phyloP scores from a whole-genome alignment of 305 asterid species.

The Rubia balearica region DNA sequence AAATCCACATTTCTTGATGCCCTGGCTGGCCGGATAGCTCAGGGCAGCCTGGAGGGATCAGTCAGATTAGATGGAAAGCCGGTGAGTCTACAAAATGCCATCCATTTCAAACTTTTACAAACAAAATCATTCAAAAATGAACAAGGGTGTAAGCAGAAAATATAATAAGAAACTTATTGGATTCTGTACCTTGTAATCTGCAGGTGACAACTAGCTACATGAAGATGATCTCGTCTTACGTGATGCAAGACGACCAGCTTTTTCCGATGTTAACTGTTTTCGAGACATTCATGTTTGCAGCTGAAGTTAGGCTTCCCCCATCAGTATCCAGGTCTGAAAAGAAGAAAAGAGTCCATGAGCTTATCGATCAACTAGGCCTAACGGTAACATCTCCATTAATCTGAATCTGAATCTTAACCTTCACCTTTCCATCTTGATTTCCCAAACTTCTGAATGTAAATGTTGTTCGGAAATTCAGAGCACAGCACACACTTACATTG shows the following conservation, averaged over 20 bases:
- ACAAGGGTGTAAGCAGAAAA: background rate
- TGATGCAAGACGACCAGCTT: constrained; percentile 92
- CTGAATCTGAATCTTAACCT: background rate
- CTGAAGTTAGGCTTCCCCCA: constrained; percentile 84
- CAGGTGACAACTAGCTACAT: constrained; percentile 87
- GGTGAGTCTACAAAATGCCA: constrained; percentile 25
- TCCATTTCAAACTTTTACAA: background rate
- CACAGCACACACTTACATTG: constrained; percentile 69
- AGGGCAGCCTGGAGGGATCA: constrained; percentile 78
- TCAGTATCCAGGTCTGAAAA: constrained; percentile 60
- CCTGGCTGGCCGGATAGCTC: constrained; percentile 81
- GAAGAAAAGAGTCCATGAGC: constrained; percentile 64
- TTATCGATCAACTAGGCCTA: constrained; percentile 67
- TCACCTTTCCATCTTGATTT: background rate
- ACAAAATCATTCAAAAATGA: background rate
- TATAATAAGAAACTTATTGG: background rate
- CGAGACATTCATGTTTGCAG: constrained; percentile 89
- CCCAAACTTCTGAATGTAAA: background rate
- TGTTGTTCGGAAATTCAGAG: constrained; percentile 32
- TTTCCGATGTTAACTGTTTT: constrained; percentile 75
- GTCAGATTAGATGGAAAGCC: constrained; percentile 80
- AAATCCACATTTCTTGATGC: constrained; percentile 88
- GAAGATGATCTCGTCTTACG: constrained; percentile 89
- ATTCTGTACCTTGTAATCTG: background rate
- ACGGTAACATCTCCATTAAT: constrained; percentile 35